Percentiles rank a stretch among this genome's conserved stretches.
These are phyloP conservation scores for Pontederia crassipes DNA, from an alignment of 176 grass and related monocot species.

Conservation along the genomic window DNA sequence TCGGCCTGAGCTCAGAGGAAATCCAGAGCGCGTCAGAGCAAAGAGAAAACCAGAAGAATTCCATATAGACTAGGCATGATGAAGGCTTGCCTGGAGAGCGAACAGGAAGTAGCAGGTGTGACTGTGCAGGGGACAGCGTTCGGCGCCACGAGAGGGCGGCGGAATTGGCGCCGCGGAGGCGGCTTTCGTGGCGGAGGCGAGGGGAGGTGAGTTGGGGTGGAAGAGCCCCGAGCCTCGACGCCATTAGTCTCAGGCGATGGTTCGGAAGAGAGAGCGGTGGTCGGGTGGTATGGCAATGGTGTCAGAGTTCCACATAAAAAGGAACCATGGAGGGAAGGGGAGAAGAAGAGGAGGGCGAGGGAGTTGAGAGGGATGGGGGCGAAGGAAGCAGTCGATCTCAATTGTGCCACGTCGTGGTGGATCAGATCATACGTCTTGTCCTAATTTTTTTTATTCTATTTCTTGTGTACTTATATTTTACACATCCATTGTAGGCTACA, in stretches of 20 bases:
- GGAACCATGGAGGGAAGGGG: neutral
- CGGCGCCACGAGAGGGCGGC: constrained; percentile 21
- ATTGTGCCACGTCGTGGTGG: constrained; percentile 54
- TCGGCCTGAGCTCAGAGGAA: constrained; percentile 20
- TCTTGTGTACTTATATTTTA: too few species aligned
- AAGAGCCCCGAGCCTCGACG: constrained; percentile 45
- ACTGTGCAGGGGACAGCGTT: constrained; percentile 17
- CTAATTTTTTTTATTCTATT: too few species aligned
- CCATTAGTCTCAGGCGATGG: constrained; percentile 19
- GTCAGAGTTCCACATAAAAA: neutral
- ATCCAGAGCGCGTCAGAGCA: neutral
- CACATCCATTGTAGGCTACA: too few species aligned
- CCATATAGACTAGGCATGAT: neutral
- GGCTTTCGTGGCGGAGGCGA: constrained; percentile 8
- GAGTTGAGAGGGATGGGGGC: constrained; percentile 29
- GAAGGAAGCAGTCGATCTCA: constrained; percentile 36
- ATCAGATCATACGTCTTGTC: constrained; percentile 19
- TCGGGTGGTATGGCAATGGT: neutral
- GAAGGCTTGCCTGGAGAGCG: neutral
- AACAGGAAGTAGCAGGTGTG: constrained; percentile 5
- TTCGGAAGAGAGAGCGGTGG: neutral
- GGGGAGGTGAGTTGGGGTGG: constrained; percentile 40
- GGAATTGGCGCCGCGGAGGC: neutral
- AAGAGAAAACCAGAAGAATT: neutral
- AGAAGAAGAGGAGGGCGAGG: constrained; percentile 16